Evolutionary conservation across 352 stramenopile genomes (phyloP), one percentile per base, ranked within the genome.

Genomic region (Lagenidium sp.): DNA sequence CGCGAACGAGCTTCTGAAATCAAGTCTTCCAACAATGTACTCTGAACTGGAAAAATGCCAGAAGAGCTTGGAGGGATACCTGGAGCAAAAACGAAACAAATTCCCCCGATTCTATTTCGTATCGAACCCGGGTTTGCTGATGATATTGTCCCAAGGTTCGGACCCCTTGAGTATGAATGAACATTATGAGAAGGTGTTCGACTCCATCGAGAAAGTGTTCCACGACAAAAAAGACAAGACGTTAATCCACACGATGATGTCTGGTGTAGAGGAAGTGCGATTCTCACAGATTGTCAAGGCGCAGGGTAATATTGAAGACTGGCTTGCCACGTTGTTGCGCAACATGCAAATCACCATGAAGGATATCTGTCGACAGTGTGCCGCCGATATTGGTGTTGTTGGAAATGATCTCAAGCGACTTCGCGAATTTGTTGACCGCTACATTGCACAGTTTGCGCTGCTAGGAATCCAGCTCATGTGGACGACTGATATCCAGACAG

Each of bases 31-130:
- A 19, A 96, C 88, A 6, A 98, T 99, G 90, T 98, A 98, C 60
- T 77, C 77, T 39, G 95, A 99, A 65, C 74, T 99, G 6, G 96
- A 99, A 57, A 98, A 98, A 53, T 98, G 95, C 51, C 95, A 98
- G 55, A 99, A 99, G 65, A 97, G 85, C 16, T 83, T 99, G 2
- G 92, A 98, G 56, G 96, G 93, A 0, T 99, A 99, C 66, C 63
- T 99, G 18, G 96, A 99, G 55, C 88, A 98, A 60, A 99, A 99
- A 57, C 87, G 96, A 37, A 97, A 97, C 66, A 97, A 97, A 55
- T 99, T 99, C 54, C 96, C 96, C 16, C 83, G 96, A 18, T 99
- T 99, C 74, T 99, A 99, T 67, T 99, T 99, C 49, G 95, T 99
- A 1, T 98, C 94, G 6, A 98, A 99, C 53, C 90, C 94, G 2